phyloP scores from a whole-genome alignment of 805 yeast genomes.

The Lachancea quebecensis region DNA sequence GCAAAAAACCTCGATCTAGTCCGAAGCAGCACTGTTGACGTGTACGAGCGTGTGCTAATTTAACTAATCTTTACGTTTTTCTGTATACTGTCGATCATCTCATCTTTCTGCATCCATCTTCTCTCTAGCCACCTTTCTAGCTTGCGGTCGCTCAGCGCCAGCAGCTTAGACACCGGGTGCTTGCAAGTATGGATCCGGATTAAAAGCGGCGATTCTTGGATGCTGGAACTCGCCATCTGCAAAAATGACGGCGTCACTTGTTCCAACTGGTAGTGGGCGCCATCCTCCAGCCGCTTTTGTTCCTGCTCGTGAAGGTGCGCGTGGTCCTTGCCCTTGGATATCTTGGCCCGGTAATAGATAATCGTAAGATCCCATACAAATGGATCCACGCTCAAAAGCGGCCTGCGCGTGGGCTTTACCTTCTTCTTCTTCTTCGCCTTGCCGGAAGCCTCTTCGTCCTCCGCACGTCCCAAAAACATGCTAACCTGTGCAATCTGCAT shows the following conservation, averaged over 20 bases:
- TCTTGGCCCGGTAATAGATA: constrained; percentile 32
- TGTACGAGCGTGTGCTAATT: background rate
- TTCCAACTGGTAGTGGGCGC: constrained; percentile 20
- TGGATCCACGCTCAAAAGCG: constrained; percentile 7
- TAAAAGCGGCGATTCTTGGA: constrained; percentile 23
- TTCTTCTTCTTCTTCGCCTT: background rate
- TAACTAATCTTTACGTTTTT: constrained; percentile 24
- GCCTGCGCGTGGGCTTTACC: background rate
- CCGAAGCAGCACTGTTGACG: constrained; percentile 3
- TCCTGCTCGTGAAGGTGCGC: constrained; percentile 15
- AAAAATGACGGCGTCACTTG: constrained; percentile 30
- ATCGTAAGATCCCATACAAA: constrained; percentile 32
- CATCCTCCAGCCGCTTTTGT: constrained; percentile 5
- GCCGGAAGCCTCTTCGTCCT: background rate
- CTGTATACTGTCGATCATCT: constrained; percentile 36
- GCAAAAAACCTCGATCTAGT: constrained; percentile 31
- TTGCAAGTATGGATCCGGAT: constrained; percentile 42
- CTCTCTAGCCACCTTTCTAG: constrained; percentile 72
- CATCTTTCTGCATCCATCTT: constrained; percentile 68
- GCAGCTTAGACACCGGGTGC: constrained; percentile 38
- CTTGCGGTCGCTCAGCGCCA: constrained; percentile 47
- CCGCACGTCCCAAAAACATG: constrained; percentile 6
- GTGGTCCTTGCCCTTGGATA: constrained; percentile 10
- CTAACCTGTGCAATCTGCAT: constrained; percentile 11
- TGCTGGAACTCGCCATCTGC: constrained; percentile 17